Evolutionary conservation across 2,329 filamentous ascomycete genomes (phyloP), one percentile per base, ranked within the genome.

Genomic region (Dactylella cylindrospora): DNA sequence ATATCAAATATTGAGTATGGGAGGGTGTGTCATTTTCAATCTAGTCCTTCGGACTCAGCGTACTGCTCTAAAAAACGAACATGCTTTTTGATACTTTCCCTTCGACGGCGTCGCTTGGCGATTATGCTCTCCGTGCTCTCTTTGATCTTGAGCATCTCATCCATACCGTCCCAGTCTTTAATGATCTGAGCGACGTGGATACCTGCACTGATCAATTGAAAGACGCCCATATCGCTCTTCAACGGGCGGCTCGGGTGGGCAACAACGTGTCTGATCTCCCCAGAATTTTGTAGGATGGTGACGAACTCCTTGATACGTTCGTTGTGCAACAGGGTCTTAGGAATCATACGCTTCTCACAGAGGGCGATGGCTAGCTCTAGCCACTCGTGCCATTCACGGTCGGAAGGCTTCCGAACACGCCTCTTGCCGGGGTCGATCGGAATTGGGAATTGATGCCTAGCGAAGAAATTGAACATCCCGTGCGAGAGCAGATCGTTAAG

Each of bases 41-140:
- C 57, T 10, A 62, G 29, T 31, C 57, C 57, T 22, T 62, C 57
- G 5, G 57, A 62, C 39, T 62, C 57, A 44, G 49, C 57, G 38
- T 62, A 62, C n/a, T 62, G 57, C 25, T 62, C 57, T 50, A 62
- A 54, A 50, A 62, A 62, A 54, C 57, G 57, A 40, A 62, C 57
- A 22, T 62, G 57, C 41, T 62, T 62, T 35, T 62, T 62, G 43
- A 62, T 62, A 54, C 57, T 62, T 32, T 62, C 57, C 49, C 57
- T 62, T 54, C 57, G 49, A 15, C 57, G 57, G 15, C 57, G 28
- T 29, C 57, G 36, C 38, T 62, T 64, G 13, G 50, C 44, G 45
- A 64, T 64, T 7, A 57, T 64, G 26, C 46, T 52, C 33, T 64
- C 59, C 12, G 59, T 57, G 39, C 52, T 57, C 13, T 64, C 51